Evolutionary conservation across 495 filamentous ascomycete genomes (phyloP).

Genomic region (Penicillium canescens): DNA sequence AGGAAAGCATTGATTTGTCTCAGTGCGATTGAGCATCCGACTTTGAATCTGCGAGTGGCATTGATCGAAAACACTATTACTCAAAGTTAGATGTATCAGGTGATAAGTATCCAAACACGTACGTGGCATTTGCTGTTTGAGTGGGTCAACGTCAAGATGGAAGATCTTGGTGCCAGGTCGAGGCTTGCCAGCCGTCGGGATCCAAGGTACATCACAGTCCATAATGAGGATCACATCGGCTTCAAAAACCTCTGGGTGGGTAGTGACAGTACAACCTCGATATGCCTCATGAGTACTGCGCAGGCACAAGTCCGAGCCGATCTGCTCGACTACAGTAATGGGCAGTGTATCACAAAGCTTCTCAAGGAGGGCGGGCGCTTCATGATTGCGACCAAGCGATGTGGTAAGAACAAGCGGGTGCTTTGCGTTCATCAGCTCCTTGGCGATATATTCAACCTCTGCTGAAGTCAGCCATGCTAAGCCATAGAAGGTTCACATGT

Average conservation of each 20-base stretch:
- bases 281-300: constrained; percentile 70
- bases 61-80: constrained; percentile 62
- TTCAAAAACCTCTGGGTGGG: constrained; percentile 27
- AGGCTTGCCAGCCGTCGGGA: constrained; percentile 55
- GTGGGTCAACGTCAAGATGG: constrained; percentile 79
- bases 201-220: constrained; percentile 78
- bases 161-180: constrained; percentile 49
- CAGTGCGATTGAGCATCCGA: constrained; percentile 19
- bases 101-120: neutral
- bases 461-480: neutral
- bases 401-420: constrained; percentile 76
- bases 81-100: neutral
- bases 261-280: constrained; percentile 69
- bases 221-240: constrained; percentile 84
- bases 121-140: constrained; percentile 78
- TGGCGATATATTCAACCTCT: constrained; percentile 60
- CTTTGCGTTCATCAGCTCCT: constrained; percentile 65
- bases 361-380: constrained; percentile 63
- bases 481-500: neutral
- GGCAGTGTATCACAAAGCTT: constrained; percentile 75
- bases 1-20: constrained; percentile 18
- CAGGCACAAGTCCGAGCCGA: constrained; percentile 88
- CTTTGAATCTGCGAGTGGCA: constrained; percentile 46
- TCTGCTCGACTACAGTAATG: constrained; percentile 78
- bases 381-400: constrained; percentile 72